Percentiles rank a stretch among this genome's conserved stretches.
Evolutionary conservation across 768 basidiomycete species (phyloP).

Genomic region (Mycena crocata): DNA sequence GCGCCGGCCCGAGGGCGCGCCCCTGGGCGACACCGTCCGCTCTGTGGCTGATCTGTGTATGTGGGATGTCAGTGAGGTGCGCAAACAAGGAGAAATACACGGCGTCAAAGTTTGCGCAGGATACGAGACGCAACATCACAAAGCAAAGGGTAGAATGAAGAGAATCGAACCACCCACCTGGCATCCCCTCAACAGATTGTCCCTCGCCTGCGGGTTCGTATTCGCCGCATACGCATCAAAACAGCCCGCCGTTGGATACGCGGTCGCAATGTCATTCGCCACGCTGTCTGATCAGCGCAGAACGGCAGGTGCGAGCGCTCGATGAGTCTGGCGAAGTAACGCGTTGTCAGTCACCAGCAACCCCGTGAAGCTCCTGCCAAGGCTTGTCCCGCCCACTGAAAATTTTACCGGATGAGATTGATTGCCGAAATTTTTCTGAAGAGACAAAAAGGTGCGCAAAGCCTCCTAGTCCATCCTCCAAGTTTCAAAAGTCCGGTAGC

Average conservation of each 20-base stretch:
- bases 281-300: conserved; percentile 26
- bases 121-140: too few species aligned
- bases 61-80: too few species aligned
- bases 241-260: background rate
- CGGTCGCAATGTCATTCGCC: conserved; percentile 18
- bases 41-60: conserved; percentile 10
- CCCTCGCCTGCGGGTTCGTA: conserved; percentile 20
- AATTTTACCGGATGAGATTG: too few species aligned
- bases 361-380: too few species aligned
- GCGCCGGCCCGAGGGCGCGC: background rate
- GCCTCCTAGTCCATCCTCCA: too few species aligned
- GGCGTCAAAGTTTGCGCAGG: too few species aligned
- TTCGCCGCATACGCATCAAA: conserved; percentile 19
- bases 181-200: conserved; percentile 1
- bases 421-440: too few species aligned
- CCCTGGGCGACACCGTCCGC: conserved; percentile 25
- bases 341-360: too few species aligned
- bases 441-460: too few species aligned
- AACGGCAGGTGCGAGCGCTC: conserved; percentile 30
- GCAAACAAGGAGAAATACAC: too few species aligned
- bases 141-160: background rate
- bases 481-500: too few species aligned
- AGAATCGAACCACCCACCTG: conserved; percentile 9
- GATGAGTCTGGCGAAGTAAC: conserved; percentile 30
- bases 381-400: too few species aligned